These are phyloP conservation scores for Pseudozyma flocculosa DNA, from an alignment of 1,284 basidiomycete genomes.

Conservation along the genomic window DNA sequence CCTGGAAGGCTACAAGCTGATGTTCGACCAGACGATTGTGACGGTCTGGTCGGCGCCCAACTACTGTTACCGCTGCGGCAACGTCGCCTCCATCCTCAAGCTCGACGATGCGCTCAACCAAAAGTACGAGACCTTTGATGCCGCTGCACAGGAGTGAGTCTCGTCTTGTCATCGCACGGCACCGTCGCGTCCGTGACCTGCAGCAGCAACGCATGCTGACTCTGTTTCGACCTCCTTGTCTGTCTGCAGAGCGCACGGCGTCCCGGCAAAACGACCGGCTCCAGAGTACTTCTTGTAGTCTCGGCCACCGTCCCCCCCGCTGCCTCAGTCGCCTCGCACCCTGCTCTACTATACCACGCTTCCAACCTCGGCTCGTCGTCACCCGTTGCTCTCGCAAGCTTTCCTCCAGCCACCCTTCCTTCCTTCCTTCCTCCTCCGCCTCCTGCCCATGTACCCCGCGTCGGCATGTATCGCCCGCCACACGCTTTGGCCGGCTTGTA, in stretches of 20 bases:
- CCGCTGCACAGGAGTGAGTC: conserved; percentile 43
- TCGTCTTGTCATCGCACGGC: no score
- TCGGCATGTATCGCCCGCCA: no score
- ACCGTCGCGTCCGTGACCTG: no score
- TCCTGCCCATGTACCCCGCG: no score
- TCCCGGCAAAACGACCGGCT: conserved; percentile 48
- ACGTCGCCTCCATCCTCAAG: conserved; percentile 53
- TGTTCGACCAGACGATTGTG: conserved; percentile 93
- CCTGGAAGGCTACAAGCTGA: conserved; percentile 94
- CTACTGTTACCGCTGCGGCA: conserved; percentile 75
- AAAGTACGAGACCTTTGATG: conserved; percentile 54
- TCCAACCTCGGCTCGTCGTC: no score
- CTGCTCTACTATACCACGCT: background rate
- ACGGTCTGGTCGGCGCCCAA: conserved; percentile 99
- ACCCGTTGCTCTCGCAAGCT: no score
- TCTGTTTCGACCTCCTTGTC: background rate
- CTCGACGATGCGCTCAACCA: conserved; percentile 55
- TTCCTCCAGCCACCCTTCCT: no score
- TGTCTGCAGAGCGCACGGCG: conserved; percentile 33
- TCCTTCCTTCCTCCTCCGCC: no score
- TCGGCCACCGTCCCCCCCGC: no score
- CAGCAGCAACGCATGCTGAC: no score
- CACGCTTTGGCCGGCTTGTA: no score
- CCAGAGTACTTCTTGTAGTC: conserved; percentile 53
- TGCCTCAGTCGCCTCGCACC: no score